Conservation (phyloP, 306 rosid species). For the Ormosia emarginata region DNA sequence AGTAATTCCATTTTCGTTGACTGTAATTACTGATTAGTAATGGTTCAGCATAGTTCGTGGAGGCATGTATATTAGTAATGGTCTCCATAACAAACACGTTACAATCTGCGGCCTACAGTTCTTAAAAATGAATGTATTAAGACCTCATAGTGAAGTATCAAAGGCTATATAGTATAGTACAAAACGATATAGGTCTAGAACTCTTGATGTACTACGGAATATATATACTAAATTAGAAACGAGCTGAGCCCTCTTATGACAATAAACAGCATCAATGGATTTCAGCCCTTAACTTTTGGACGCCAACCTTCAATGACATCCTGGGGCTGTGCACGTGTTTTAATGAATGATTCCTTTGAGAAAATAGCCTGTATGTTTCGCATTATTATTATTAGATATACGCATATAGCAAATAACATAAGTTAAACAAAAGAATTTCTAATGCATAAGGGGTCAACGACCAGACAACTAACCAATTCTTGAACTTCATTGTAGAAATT, state of each 20-base stretch:
- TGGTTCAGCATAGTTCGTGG: too few species aligned
- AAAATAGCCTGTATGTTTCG: constrained; percentile 55
- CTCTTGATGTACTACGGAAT: background rate
- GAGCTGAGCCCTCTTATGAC: background rate
- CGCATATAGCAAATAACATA: background rate
- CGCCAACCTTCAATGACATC: constrained; percentile 97
- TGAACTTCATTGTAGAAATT: background rate
- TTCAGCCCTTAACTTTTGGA: constrained; percentile 72
- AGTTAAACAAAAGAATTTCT: background rate
- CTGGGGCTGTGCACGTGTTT: constrained; percentile 64
- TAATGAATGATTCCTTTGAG: constrained; percentile 74
- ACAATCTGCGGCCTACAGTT: constrained; percentile 13
- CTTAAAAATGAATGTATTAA: background rate
- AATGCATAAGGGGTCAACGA: background rate
- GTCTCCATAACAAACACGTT: constrained; percentile 12
- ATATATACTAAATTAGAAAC: background rate
- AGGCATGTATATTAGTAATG: too few species aligned
- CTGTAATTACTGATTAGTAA: too few species aligned
- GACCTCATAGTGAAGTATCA: background rate
- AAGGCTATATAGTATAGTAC: background rate
- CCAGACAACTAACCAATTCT: background rate
- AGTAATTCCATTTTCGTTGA: too few species aligned
- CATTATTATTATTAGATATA: background rate
- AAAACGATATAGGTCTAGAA: background rate
- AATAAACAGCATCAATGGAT: background rate